These are phyloP conservation scores for Leccinum cinnamomeum DNA, from an alignment of 1,284 basidiomycete genomes.

Conservation along the genomic window DNA sequence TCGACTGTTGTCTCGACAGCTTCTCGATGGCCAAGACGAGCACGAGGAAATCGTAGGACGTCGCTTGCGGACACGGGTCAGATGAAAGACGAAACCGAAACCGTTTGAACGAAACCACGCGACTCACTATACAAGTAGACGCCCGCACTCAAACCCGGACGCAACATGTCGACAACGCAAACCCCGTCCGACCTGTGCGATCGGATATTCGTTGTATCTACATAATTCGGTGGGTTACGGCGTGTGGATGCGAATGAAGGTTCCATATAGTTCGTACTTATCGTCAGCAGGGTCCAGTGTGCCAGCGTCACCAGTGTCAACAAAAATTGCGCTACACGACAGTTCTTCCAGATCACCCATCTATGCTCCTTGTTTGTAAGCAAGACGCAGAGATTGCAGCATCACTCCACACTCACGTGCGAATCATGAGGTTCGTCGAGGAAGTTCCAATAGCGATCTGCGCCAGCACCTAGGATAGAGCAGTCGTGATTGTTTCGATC, in stretches of 20 bases:
- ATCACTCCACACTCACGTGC: conserved; percentile 21
- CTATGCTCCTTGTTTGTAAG: conserved; percentile 10
- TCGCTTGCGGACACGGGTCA: conserved; percentile 11
- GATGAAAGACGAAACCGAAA: neutral
- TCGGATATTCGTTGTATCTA: neutral
- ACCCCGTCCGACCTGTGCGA: neutral
- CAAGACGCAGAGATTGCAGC: neutral
- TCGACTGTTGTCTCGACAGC: conserved; percentile 10
- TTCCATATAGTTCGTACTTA: conserved; percentile 12
- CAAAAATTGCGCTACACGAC: conserved; percentile 13
- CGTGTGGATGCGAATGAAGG: neutral
- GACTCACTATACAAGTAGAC: conserved; percentile 20
- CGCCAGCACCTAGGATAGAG: conserved; percentile 6
- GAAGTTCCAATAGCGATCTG: conserved; percentile 14
- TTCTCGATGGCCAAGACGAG: conserved; percentile 19
- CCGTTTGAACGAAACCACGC: neutral
- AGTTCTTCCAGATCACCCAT: conserved; percentile 30
- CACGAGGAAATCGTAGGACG: conserved; percentile 22
- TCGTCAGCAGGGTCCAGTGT: conserved; percentile 19
- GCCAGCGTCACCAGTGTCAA: conserved; percentile 20
- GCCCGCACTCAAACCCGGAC: neutral
- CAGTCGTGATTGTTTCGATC: neutral
- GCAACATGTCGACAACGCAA: conserved; percentile 5
- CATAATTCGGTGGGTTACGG: neutral
- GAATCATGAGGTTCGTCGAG: conserved; percentile 32